Evolutionary conservation across 345 rosid genomes (phyloP).

Genomic region (Fremontodendron californicum): DNA sequence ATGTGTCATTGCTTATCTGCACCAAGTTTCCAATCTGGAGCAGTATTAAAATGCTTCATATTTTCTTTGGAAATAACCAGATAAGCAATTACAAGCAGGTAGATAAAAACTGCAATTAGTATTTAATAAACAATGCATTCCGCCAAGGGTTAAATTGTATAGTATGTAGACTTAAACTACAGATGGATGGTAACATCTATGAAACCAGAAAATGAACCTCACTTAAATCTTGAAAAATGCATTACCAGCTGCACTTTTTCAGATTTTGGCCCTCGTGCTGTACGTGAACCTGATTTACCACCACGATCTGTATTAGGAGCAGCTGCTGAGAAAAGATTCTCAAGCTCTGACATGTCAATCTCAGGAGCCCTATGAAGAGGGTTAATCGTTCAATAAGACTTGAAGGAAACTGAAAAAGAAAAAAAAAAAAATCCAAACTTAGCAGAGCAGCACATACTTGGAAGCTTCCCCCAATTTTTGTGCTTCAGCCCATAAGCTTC

Average conservation of each 20-base stretch:
- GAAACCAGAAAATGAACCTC: neutral
- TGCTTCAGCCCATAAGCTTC: conserved; percentile 98
- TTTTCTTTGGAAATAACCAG: neutral
- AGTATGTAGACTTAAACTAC: neutral
- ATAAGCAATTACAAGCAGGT: neutral
- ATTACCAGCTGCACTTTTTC: conserved; percentile 95
- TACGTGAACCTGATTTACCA: conserved; percentile 36
- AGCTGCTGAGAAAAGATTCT: conserved; percentile 79
- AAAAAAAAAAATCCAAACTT: conserved; percentile 10
- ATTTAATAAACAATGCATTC: neutral
- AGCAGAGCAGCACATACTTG: conserved; percentile 46
- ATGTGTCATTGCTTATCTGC: neutral
- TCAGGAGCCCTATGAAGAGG: conserved; percentile 69
- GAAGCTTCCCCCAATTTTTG: conserved; percentile 81
- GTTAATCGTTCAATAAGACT: neutral
- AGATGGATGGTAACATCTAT: neutral
- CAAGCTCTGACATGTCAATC: conserved; percentile 94
- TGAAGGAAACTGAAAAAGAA: neutral
- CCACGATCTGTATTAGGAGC: conserved; percentile 51
- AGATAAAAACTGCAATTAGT: neutral
- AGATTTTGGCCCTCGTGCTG: conserved; percentile 55
- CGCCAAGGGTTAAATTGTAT: neutral
- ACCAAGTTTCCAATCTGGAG: neutral
- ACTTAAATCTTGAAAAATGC: neutral
- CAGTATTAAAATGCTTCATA: neutral